Conservation (phyloP, 352 stramenopile species). For the Phytopythium litorale region DNA sequence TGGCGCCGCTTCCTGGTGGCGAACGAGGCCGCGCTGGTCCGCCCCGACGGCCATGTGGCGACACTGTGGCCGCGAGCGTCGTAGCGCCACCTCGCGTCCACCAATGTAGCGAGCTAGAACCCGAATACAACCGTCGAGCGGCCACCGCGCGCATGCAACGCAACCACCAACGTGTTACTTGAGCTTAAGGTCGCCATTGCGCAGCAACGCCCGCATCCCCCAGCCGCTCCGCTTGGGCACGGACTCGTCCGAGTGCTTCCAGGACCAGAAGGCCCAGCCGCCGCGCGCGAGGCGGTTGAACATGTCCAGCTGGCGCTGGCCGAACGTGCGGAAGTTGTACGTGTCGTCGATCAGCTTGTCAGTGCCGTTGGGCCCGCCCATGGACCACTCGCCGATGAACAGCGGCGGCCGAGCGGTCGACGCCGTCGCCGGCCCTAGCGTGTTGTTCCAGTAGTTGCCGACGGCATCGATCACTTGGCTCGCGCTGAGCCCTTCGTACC, state of each 20-base stretch:
- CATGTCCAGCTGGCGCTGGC: slow-evolving; percentile 23
- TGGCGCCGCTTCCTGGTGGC: slow-evolving; percentile 38
- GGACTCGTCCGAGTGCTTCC: slow-evolving; percentile 37
- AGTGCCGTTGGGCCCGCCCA: slow-evolving; percentile 23
- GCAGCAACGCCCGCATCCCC: slow-evolving; percentile 29
- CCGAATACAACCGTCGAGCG: neutral
- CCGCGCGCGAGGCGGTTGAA: slow-evolving; percentile 15
- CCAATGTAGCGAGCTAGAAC: neutral
- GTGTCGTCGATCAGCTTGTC: slow-evolving; percentile 27
- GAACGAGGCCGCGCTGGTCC: slow-evolving; percentile 50
- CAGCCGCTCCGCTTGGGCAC: slow-evolving; percentile 29
- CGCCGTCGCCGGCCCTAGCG: slow-evolving; percentile 8
- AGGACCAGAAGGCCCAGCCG: slow-evolving; percentile 53
- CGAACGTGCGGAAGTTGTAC: slow-evolving; percentile 27
- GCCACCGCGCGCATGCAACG: neutral
- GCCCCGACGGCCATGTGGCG: slow-evolving; percentile 80
- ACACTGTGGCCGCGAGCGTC: slow-evolving; percentile 31
- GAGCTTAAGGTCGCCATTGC: slow-evolving; percentile 16
- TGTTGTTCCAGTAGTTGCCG: slow-evolving; percentile 18
- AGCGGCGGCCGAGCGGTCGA: slow-evolving; percentile 12
- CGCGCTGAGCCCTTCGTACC: slow-evolving; percentile 24
- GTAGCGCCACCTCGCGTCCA: neutral
- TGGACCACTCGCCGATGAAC: slow-evolving; percentile 54
- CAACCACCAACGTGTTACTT: neutral
- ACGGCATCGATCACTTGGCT: slow-evolving; percentile 13